These are phyloP conservation scores for Stagonosporopsis vannaccii DNA, from an alignment of 2,329 filamentous ascomycete species.

Conservation along the genomic window DNA sequence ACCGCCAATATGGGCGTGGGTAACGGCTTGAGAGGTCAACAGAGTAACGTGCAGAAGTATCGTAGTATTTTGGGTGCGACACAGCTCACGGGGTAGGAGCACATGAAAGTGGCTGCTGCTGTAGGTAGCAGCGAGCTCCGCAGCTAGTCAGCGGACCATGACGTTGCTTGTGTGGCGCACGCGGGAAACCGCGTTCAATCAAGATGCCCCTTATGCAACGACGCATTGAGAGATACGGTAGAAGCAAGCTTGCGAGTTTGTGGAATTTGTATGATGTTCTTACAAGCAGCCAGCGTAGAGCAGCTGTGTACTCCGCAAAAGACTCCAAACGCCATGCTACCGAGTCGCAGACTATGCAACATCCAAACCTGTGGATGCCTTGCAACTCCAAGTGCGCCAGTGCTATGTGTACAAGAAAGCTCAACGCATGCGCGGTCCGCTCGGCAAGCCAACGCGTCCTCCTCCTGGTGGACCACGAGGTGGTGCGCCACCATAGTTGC, in stretches of 20 bases:
- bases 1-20: conserved; percentile 4
- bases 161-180: conserved; percentile 21
- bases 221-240: not conserved
- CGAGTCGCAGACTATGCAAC: conserved; percentile 16
- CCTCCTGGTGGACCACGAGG: conserved; percentile 39
- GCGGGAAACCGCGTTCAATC: conserved; percentile 14
- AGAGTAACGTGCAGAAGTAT: not conserved
- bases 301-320: not conserved
- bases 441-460: conserved; percentile 48
- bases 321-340: conserved; percentile 10
- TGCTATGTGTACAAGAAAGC: conserved; percentile 18
- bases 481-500: conserved; percentile 33
- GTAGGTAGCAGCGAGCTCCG: conserved; percentile 9
- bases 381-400: conserved; percentile 29
- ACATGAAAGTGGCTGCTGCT: conserved; percentile 19
- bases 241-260: conserved; percentile 7
- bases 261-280: not conserved
- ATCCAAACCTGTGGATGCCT: conserved; percentile 6
- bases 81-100: conserved; percentile 15
- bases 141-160: conserved; percentile 19
- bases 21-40: not conserved
- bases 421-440: conserved; percentile 49
- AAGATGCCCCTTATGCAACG: not conserved
- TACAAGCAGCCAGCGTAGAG: not conserved
- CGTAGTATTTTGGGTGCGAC: not conserved